Percentiles rank a stretch among this genome's conserved stretches.
Conservation (phyloP, 352 stramenopile species). For the Phytophthora pinifolia region DNA sequence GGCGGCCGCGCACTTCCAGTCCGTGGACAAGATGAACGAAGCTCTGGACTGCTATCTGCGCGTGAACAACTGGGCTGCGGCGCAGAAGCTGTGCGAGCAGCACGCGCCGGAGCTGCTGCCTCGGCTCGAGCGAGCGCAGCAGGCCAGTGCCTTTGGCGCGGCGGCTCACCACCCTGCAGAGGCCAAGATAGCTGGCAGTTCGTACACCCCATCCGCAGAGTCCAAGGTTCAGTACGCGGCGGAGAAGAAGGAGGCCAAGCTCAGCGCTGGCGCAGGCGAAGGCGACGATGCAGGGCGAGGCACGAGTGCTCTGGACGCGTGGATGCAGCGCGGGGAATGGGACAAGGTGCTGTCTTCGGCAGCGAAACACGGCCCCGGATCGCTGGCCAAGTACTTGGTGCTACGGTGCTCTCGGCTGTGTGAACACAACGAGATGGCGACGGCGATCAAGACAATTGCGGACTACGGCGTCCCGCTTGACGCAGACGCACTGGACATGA, state of each 20-base stretch:
- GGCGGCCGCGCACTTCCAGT: constrained; percentile 88
- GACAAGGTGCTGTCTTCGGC: constrained; percentile 90
- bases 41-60: constrained; percentile 87
- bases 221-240: constrained; percentile 42
- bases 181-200: constrained; percentile 38
- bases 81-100: constrained; percentile 79
- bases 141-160: constrained; percentile 75
- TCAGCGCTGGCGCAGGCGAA: constrained; percentile 32
- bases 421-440: constrained; percentile 72
- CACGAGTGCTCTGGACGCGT: constrained; percentile 84
- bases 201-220: constrained; percentile 62
- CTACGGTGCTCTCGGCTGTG: constrained; percentile 68
- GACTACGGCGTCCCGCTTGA: constrained; percentile 83
- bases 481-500: constrained; percentile 49
- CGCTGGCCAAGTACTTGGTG: constrained; percentile 88
- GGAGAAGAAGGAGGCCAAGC: constrained; percentile 62
- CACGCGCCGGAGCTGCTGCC: constrained; percentile 78
- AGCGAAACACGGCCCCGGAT: constrained; percentile 70
- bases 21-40: constrained; percentile 92
- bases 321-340: constrained; percentile 93
- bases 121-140: constrained; percentile 78
- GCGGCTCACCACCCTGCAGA: constrained; percentile 46
- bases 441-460: constrained; percentile 72
- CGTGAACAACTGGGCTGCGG: constrained; percentile 72
- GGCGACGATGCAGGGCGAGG: constrained; percentile 40